Base-by-base conservation (phyloP, 2,329 filamentous ascomycete genomes). In the Microdochium trichocladiopsis region DNA sequence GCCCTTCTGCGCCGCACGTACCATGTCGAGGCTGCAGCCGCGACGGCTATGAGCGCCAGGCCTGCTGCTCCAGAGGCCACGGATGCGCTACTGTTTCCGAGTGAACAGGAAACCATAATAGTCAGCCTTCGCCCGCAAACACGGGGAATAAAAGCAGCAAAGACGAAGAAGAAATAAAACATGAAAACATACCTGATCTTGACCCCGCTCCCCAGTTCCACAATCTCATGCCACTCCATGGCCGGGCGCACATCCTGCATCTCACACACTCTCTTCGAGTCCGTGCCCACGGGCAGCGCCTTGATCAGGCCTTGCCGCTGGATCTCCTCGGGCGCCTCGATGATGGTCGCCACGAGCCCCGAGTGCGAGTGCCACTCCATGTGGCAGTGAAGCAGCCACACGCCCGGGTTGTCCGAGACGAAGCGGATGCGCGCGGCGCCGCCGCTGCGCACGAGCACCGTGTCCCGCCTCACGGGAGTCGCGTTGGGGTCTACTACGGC, bases 331-430 rank as follows among this genome's bases (percentile, higher is more conserved):
- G 62, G 62, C 3, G 61, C 61, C 54, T 68, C 67, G 52, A 69
- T 53, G 48, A 69, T 63, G 16, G 71, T 72, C 37, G 73, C 69
- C 0, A 68, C 64, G 14, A 80, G 68, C 24, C 78, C 78, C 49
- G 71, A 70, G 28, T 69, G 63, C 54, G 79, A 63, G 61, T 81
- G 78, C 76, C 77, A 84, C 55, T 79, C 77, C 51, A 83, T 75
- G 60, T 84, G 80, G 64, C 68, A 72, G 61, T 72, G 69, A 61
- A 73, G 75, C 33, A 72, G 58, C 70, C 71, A 75, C 4, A 65
- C 58, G 33, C 71, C 71, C 2, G 67, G 67, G 51, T 74, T 73
- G 53, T 72, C 67, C n/a, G 64, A 60, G 41, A 60, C 61, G 60
- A 71, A 72, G 0, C 67, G 67, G n/a, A 72, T 56, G 12, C 70